A percentile compares a stretch with the other conserved stretches of the same genome.
phyloP scores from a whole-genome alignment of 768 basidiomycete genomes.

The Boletus pseudopeckii region DNA sequence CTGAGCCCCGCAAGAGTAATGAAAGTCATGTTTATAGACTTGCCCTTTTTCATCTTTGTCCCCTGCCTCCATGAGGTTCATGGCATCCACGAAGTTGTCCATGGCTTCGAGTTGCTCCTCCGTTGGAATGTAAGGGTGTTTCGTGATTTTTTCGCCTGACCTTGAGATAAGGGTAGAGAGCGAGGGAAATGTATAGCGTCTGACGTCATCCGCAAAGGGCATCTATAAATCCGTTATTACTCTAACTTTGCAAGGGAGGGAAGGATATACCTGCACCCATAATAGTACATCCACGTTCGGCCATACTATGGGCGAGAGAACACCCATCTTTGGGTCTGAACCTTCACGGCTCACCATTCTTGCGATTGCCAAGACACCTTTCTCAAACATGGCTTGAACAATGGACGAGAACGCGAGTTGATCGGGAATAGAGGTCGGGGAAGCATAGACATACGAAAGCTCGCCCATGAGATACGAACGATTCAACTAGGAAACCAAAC shows the following conservation, averaged over 20 bases:
- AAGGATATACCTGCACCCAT: constrained; percentile 69
- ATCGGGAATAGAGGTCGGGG: constrained; percentile 57
- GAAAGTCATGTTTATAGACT: constrained; percentile 10
- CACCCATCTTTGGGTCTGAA: constrained; percentile 82
- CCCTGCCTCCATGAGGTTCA: constrained; percentile 80
- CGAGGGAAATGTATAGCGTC: constrained; percentile 83
- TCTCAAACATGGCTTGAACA: constrained; percentile 72
- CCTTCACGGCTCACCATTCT: constrained; percentile 76
- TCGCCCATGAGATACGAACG: constrained; percentile 82
- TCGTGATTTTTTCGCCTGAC: constrained; percentile 66
- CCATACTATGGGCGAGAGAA: constrained; percentile 60
- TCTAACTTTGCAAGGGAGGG: background rate
- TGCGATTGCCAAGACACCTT: constrained; percentile 70
- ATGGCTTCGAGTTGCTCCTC: constrained; percentile 75
- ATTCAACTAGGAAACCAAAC: constrained; percentile 55
- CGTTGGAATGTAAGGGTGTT: constrained; percentile 83
- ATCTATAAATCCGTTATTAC: constrained; percentile 47
- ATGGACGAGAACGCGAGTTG: constrained; percentile 88
- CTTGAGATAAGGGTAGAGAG: constrained; percentile 69
- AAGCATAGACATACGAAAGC: constrained; percentile 81
- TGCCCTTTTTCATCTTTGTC: constrained; percentile 78
- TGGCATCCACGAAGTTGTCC: constrained; percentile 81
- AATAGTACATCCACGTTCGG: constrained; percentile 74
- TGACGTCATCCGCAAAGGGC: constrained; percentile 93
- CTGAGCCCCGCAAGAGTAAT: constrained; percentile 1